These are phyloP conservation scores for Penicillium brevicompactum DNA, from an alignment of 2,329 filamentous ascomycete species.

Conservation along the genomic window DNA sequence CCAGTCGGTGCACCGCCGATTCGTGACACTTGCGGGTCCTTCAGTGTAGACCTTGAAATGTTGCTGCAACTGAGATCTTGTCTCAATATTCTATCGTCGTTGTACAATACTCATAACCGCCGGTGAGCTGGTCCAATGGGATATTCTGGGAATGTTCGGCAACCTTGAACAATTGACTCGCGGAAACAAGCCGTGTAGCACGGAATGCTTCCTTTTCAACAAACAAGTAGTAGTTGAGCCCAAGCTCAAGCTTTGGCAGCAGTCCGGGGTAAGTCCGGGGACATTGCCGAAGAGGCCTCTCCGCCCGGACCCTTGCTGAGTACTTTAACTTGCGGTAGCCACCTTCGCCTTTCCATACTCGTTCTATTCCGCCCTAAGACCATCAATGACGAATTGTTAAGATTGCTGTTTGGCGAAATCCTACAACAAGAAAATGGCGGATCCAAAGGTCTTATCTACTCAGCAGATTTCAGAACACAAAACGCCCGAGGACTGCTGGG, in stretches of 20 bases:
- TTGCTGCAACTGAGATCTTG: not conserved
- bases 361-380: not conserved
- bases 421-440: conserved; percentile 25
- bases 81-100: not conserved
- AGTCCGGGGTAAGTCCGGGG: conserved; percentile 24
- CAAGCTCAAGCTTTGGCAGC: not conserved
- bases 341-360: not conserved
- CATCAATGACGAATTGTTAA: not conserved
- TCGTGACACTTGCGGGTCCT: not conserved
- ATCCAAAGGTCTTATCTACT: conserved; percentile 39
- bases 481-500: conserved; percentile 60
- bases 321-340: conserved; percentile 19
- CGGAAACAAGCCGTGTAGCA: too few species aligned
- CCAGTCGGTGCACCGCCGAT: conserved; percentile 14
- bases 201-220: too few species aligned
- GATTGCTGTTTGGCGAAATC: not conserved
- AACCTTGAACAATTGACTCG: too few species aligned
- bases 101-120: not conserved
- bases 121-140: not conserved
- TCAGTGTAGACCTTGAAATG: not conserved
- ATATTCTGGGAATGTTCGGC: not conserved
- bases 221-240: not conserved
- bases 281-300: conserved; percentile 14
- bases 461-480: conserved; percentile 54
- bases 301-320: conserved; percentile 13